Evolutionary conservation across 345 rosid genomes (phyloP).

Genomic region (Theobroma cacao): DNA sequence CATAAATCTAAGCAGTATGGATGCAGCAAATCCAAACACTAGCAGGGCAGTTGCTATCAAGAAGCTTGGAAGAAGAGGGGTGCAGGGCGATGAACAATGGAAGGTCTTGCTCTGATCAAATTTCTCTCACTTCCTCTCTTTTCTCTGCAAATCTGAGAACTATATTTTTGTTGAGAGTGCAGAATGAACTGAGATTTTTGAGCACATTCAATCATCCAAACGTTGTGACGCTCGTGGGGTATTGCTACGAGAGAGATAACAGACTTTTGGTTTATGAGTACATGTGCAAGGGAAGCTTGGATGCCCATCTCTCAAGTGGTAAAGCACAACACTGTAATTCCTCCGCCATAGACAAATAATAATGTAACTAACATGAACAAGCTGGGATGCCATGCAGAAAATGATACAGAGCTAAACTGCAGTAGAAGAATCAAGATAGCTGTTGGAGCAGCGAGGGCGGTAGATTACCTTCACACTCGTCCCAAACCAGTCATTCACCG

Average conservation of each 20-base stretch:
- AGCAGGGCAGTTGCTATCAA: conserved; percentile 43
- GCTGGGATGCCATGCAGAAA: conserved; percentile 19
- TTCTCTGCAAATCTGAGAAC: background rate
- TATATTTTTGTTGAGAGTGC: conserved; percentile 11
- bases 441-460: conserved; percentile 44
- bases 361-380: background rate
- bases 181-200: conserved; percentile 33
- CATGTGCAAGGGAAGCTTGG: conserved; percentile 43
- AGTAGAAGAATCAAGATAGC: conserved; percentile 42
- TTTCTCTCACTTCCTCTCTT: background rate
- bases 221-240: conserved; percentile 45
- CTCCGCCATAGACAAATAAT: background rate
- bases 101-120: conserved; percentile 24
- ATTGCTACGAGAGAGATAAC: conserved; percentile 34
- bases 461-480: conserved; percentile 39
- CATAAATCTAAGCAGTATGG: conserved; percentile 27
- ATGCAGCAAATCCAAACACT: conserved; percentile 10
- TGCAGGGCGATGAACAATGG: conserved; percentile 49
- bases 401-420: conserved; percentile 35
- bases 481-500: conserved; percentile 41
- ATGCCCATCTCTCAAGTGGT: conserved; percentile 42
- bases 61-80: conserved; percentile 36
- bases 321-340: background rate
- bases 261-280: conserved; percentile 47
- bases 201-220: conserved; percentile 45